Percentiles rank a stretch among this genome's conserved stretches.
phyloP scores from a whole-genome alignment of 1,284 basidiomycete species.

The Quambalaria eucalypti region DNA sequence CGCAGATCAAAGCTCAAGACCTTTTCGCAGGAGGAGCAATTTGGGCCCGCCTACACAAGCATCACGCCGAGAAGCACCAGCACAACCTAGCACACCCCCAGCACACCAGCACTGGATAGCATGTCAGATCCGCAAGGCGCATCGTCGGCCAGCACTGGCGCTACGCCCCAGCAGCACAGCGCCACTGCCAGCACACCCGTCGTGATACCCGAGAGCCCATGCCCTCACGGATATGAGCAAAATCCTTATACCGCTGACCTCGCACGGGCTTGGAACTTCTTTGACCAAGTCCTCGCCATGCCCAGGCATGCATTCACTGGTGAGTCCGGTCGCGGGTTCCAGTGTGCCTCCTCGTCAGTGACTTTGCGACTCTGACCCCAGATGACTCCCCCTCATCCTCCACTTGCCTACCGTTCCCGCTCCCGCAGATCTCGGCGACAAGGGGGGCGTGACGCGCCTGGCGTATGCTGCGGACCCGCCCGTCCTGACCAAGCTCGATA shows the following conservation, averaged over 20 bases:
- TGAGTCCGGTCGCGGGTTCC: neutral
- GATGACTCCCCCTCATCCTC: neutral
- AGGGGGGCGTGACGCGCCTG: neutral
- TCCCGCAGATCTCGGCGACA: neutral
- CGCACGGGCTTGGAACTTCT: neutral
- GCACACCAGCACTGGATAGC: neutral
- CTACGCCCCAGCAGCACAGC: neutral
- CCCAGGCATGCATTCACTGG: neutral
- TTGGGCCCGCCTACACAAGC: too few species aligned
- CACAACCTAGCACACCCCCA: neutral
- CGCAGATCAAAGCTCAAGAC: too few species aligned
- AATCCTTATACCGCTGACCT: neutral
- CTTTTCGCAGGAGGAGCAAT: too few species aligned
- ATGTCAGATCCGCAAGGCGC: neutral
- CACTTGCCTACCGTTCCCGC: neutral
- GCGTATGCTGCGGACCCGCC: neutral
- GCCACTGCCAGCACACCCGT: neutral
- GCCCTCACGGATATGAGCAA: neutral
- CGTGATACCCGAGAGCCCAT: neutral
- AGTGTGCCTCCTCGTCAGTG: too few species aligned
- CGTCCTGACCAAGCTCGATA: neutral
- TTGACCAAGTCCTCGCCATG: neutral
- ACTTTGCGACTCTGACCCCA: too few species aligned
- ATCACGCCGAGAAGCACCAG: too few species aligned
- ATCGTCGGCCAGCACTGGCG: neutral